phyloP scores from a whole-genome alignment of 805 yeast species.

The Metschnikowia kofuensis region DNA sequence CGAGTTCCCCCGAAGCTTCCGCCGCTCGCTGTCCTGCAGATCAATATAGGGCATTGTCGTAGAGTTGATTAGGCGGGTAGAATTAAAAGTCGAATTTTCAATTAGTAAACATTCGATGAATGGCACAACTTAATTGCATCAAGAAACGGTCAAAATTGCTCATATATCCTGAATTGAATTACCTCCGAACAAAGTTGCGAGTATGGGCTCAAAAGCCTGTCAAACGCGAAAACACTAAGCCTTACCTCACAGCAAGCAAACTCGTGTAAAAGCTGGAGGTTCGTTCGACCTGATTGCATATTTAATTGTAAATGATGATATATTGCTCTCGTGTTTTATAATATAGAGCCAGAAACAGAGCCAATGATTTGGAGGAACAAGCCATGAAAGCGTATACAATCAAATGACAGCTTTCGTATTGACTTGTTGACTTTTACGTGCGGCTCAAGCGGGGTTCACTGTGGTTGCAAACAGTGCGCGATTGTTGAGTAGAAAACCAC shows the following conservation, averaged over 20 bases:
- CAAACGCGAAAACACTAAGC: not conserved
- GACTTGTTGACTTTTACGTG: not conserved
- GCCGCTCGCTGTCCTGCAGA: conserved; percentile 6
- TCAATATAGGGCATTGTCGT: not conserved
- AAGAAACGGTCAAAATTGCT: too few relatives aligned
- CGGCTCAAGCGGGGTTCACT: conserved; percentile 9
- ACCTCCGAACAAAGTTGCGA: not conserved
- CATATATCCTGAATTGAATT: too few relatives aligned
- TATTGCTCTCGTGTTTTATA: too few relatives aligned
- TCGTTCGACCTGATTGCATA: too few relatives aligned
- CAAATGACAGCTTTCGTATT: too few relatives aligned
- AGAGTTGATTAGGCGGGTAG: not conserved
- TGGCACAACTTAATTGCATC: too few relatives aligned
- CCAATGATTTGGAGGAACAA: too few relatives aligned
- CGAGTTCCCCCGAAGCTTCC: conserved; percentile 6
- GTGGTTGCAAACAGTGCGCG: conserved; percentile 7
- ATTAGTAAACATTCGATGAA: not conserved
- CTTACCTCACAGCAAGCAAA: not conserved
- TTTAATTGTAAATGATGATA: too few relatives aligned
- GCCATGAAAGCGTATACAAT: too few relatives aligned
- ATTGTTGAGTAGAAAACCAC: not conserved
- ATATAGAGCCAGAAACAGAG: too few relatives aligned
- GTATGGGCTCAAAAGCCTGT: not conserved
- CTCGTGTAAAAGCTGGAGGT: too few relatives aligned
- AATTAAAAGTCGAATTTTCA: too few relatives aligned